A percentile compares a stretch with the other conserved stretches of the same genome.
These are phyloP conservation scores for Fusarium sp. DNA, from an alignment of 2,329 filamentous ascomycete genomes.

Conservation along the genomic window DNA sequence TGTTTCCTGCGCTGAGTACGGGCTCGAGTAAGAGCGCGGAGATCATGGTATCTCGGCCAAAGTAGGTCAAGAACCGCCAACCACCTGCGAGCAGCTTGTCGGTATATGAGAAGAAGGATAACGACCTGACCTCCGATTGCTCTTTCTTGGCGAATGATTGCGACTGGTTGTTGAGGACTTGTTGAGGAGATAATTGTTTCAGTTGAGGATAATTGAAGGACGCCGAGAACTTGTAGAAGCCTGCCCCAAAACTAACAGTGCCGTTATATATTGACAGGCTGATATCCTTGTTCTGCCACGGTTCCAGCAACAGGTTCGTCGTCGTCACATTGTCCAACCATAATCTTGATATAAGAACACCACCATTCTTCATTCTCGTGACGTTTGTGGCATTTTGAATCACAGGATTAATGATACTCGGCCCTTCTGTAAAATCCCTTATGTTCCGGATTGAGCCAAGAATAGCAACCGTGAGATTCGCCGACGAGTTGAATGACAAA, in stretches of 20 bases:
- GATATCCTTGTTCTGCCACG: constrained; percentile 40
- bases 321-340: constrained; percentile 72
- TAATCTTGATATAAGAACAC: constrained; percentile 58
- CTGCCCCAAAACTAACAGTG: constrained; percentile 59
- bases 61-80: constrained; percentile 74
- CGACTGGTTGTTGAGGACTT: constrained; percentile 61
- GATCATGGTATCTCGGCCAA: constrained; percentile 73
- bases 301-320: constrained; percentile 60
- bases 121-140: constrained; percentile 16
- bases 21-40: constrained; percentile 65
- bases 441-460: constrained; percentile 71
- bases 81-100: constrained; percentile 71
- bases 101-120: constrained; percentile 71
- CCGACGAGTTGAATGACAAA: constrained; percentile 66
- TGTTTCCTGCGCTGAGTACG: constrained; percentile 64
- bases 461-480: constrained; percentile 63
- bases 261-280: constrained; percentile 48
- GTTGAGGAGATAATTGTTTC: constrained; percentile 57
- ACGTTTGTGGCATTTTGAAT: constrained; percentile 65
- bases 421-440: constrained; percentile 69
- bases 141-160: constrained; percentile 54
- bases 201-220: constrained; percentile 71
- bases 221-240: constrained; percentile 66
- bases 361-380: constrained; percentile 50
- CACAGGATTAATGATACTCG: constrained; percentile 58